Base-by-base conservation (phyloP, 805 yeast species). In the Ogataea populi-albae region DNA sequence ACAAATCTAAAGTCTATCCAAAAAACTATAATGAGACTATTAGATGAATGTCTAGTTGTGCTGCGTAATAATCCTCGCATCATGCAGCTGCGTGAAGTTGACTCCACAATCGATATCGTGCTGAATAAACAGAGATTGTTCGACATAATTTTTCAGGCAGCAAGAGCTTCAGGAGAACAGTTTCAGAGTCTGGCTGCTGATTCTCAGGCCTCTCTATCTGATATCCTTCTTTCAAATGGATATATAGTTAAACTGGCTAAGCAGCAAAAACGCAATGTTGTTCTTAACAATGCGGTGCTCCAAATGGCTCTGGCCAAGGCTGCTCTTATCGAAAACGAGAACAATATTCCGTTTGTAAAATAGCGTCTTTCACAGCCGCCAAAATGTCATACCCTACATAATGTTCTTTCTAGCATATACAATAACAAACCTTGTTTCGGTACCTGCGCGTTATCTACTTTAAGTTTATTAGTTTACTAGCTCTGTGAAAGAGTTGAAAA, bases 21-120 rank as follows among this genome's bases (percentile, higher is more conserved):
- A 18, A 29, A 32, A 6, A 26, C 37, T 5, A 23, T 50, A 9
- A 25, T 23, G 15, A 24, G 22, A 19, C 32, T 49, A 6, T 16
- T 51, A 4, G 38, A 32, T 15, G 54, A 48, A 29, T 41, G 48
- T 30, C 11, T 48, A 5, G n/a, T 17, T 14, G 45, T 41, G 2
- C 23, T 52, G 14, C 28, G 26, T 8, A 18, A 28, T 14, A 21
- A 38, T 6, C 34, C 37, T 5, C 26, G 23, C 10, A 37, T 43
- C 23, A 24, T 30, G 23, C 16, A 25, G 2, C 21, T 47, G 19
- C 30, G 23, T 15, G 30, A 35, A 16, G 10, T 37, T 9, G 53
- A 51, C 35, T 43, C 53, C 4, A 30, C 50, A 7, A 17, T 47
- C 6, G 23, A 33, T 12, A 34, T 42, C 10, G 25, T 52, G 7